Base-by-base conservation (phyloP, 495 filamentous ascomycete species). In the Tirmania nivea region DNA sequence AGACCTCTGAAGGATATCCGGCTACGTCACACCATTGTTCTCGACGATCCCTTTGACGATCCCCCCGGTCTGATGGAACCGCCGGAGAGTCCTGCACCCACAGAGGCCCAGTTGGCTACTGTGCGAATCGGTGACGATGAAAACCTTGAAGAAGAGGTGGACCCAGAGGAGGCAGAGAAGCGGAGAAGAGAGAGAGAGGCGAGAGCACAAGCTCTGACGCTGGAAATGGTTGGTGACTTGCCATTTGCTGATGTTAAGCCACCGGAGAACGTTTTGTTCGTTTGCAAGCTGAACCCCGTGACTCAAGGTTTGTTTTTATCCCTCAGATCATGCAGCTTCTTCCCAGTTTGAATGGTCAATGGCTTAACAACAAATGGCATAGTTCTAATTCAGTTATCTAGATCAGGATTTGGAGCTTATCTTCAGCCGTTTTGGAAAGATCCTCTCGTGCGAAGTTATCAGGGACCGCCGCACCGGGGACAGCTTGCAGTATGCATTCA, bases 181-280 rank as follows among this genome's bases (percentile, higher is more conserved):
- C 70, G 77, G 51, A 79, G 89, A 31, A 78, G 86, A 37, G 88
- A 95, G 63, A 78, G 88, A 31, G 90, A 97, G 64, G 92, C 92
- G 1, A 78, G 86, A 55, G 90, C 90, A 4, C 90, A 96, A 64
- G 90, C 90, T 2, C 66, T 97, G 57, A 97, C 90, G 0, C 71
- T 97, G 45, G 90, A 97, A 66, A 94, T 97, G 81, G 87, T 97
- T 65, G 90, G 90, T 20, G 90, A 97, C 67, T 73, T 97, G 54
- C 92, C 90, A 10, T 97, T 94, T 65, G 90, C 90, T 54, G 90
- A 96, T 68, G 89, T 97, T 65, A 94, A 92, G 57, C 90, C 90
- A 7, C 90, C 90, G 1, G 90, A 97, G 68, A 95, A 97, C 63
- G 79, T 97, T 31, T 72, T 97, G 11, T 97, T 97, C 63, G 90